These are phyloP conservation scores for Acacia confusa DNA, from an alignment of 306 rosid species.

Conservation along the genomic window DNA sequence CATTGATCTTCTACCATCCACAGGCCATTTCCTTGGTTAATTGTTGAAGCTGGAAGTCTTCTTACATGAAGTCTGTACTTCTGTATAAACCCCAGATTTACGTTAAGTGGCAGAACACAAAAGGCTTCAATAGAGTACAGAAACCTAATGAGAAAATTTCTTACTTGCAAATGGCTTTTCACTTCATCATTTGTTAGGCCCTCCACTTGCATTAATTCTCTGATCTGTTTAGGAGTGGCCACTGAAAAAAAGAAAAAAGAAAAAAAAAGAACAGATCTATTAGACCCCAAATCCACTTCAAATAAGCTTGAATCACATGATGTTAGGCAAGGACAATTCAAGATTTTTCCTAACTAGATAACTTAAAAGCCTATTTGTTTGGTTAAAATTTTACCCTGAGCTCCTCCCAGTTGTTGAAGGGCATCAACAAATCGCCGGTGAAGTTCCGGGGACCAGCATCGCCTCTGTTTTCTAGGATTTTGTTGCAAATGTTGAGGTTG, in stretches of 20 bases:
- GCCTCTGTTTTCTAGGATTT: slow-evolving; percentile 65
- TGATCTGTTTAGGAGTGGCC: slow-evolving; percentile 96
- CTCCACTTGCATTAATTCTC: slow-evolving; percentile 84
- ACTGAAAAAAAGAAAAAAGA: slow-evolving; percentile 41
- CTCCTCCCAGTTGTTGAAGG: slow-evolving; percentile 81
- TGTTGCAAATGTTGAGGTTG: slow-evolving; percentile 41
- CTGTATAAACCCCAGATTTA: slow-evolving; percentile 42
- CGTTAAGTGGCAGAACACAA: neutral
- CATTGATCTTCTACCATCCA: slow-evolving; percentile 49
- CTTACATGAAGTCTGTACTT: slow-evolving; percentile 87
- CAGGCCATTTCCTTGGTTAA: slow-evolving; percentile 32
- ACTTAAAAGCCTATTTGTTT: neutral
- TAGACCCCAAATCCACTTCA: neutral
- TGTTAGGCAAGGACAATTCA: neutral
- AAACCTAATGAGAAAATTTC: neutral
- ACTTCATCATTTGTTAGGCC: slow-evolving; percentile 96
- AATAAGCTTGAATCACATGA: neutral
- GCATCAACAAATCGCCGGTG: slow-evolving; percentile 78
- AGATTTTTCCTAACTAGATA: slow-evolving; percentile 4
- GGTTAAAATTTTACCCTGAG: slow-evolving; percentile 55
- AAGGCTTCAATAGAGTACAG: neutral
- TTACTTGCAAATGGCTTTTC: slow-evolving; percentile 90
- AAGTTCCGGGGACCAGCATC: slow-evolving; percentile 91
- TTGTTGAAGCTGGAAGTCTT: slow-evolving; percentile 52
- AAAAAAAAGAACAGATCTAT: neutral